Percentiles rank a stretch among this genome's conserved stretches.
These are phyloP conservation scores for Tetracladium marchalianum DNA, from an alignment of 495 filamentous ascomycete species.

Conservation along the genomic window DNA sequence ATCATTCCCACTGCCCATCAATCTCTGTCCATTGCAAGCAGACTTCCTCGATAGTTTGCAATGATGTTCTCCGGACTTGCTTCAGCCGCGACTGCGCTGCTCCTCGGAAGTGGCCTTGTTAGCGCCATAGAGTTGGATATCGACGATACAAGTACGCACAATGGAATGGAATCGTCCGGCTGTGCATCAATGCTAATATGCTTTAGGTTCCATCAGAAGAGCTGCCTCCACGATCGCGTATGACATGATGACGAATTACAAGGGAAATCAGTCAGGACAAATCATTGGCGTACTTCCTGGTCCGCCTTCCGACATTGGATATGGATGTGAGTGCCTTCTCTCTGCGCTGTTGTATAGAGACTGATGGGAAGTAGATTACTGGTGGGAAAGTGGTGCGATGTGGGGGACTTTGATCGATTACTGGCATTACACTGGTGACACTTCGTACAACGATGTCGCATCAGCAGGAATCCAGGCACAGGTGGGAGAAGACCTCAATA, in stretches of 20 bases:
- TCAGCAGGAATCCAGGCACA: conserved; percentile 59
- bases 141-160: conserved; percentile 6
- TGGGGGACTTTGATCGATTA: conserved; percentile 71
- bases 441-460: conserved; percentile 53
- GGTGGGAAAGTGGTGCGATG: conserved; percentile 71
- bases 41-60: too few relatives aligned
- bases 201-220: conserved; percentile 45
- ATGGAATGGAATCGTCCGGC: not conserved
- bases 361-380: conserved; percentile 33
- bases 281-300: conserved; percentile 55
- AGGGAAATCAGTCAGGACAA: conserved; percentile 48
- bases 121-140: conserved; percentile 14
- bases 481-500: conserved; percentile 55
- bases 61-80: conserved; percentile 15
- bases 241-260: conserved; percentile 57
- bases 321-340: conserved; percentile 35
- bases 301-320: conserved; percentile 33
- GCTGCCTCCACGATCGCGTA: conserved; percentile 52
- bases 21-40: too few relatives aligned
- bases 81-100: conserved; percentile 13
- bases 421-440: conserved; percentile 66
- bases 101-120: conserved; percentile 10
- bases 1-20: too few relatives aligned
- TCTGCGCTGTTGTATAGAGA: not conserved
- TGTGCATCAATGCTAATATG: not conserved